Conservation (phyloP, 2,329 filamentous ascomycete species). For the Sporothrix pallida region DNA sequence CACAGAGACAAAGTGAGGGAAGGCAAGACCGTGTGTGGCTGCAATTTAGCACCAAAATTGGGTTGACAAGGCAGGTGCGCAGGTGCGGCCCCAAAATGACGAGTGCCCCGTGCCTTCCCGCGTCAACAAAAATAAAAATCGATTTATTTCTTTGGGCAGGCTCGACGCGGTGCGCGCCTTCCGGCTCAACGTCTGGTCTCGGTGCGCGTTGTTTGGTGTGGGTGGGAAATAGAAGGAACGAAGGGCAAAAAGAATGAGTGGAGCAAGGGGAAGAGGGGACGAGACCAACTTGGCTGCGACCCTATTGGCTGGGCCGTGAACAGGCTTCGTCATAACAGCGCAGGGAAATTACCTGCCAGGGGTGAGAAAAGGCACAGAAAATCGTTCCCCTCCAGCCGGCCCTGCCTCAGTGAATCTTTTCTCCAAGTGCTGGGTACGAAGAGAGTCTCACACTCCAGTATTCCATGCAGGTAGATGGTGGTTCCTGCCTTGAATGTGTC, state of each 20-base stretch:
- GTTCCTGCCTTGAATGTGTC: neutral
- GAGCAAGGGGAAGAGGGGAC: conserved; percentile 13
- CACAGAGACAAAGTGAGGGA: neutral
- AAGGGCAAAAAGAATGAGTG: conserved; percentile 25
- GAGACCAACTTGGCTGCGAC: conserved; percentile 8
- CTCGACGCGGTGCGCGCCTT: conserved; percentile 35
- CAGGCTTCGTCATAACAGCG: conserved; percentile 28
- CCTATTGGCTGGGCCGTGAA: conserved; percentile 18
- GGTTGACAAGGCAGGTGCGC: conserved; percentile 2
- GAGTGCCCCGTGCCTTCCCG: conserved; percentile 31
- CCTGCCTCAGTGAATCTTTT: neutral
- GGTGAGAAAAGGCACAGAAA: conserved; percentile 2
- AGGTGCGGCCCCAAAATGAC: conserved; percentile 28
- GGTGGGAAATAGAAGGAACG: conserved; percentile 31
- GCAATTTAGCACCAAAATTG: conserved; percentile 23
- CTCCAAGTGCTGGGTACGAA: neutral
- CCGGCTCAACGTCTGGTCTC: conserved; percentile 9
- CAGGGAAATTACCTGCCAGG: conserved; percentile 27
- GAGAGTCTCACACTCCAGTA: neutral
- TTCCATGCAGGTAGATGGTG: neutral
- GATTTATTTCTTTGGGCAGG: conserved; percentile 12
- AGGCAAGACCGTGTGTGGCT: neutral
- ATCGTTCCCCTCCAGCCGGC: too few species aligned
- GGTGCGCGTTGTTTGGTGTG: conserved; percentile 8
- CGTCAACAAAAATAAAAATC: conserved; percentile 22